Evolutionary conservation across 192 early-diverging fungal species (phyloP).

Genomic region (Coemansia sp.): DNA sequence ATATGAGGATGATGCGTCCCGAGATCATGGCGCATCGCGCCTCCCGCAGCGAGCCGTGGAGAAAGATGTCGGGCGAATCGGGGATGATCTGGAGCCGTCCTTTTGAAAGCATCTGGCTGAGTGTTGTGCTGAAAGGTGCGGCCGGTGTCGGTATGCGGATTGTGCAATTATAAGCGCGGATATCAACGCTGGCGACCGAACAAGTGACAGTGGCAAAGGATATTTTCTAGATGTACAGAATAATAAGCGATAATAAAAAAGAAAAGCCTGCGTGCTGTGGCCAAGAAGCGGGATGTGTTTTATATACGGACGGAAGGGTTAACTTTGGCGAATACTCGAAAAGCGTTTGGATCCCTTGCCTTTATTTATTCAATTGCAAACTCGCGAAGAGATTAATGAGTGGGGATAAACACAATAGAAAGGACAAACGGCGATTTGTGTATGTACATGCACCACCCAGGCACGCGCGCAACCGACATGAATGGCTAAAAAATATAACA

Average conservation of each 20-base stretch:
- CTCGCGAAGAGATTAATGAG: slow-evolving; percentile 2
- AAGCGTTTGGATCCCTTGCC: neutral
- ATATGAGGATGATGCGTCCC: slow-evolving; percentile 32
- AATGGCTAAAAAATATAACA: neutral
- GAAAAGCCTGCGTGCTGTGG: neutral
- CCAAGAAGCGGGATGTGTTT: neutral
- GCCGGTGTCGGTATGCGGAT: neutral
- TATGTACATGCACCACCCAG: slow-evolving; percentile 2
- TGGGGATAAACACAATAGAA: slow-evolving; percentile 3
- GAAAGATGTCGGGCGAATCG: slow-evolving; percentile 36
- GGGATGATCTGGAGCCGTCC: slow-evolving; percentile 41
- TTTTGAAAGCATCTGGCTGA: slow-evolving; percentile 24
- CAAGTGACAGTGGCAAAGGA: neutral
- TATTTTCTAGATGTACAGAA: neutral
- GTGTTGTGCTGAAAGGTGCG: neutral
- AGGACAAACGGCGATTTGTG: slow-evolving; percentile 1
- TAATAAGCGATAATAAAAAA: neutral
- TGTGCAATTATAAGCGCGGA: neutral
- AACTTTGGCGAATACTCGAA: neutral
- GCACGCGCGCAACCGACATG: slow-evolving; percentile 1
- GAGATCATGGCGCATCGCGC: slow-evolving; percentile 36
- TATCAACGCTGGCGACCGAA: neutral
- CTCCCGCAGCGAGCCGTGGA: slow-evolving; percentile 38
- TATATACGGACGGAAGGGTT: neutral
- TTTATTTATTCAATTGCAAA: slow-evolving; percentile 7